Conservation (phyloP, 2,329 filamentous ascomycete genomes). For the Trichoderma oligosporum region DNA sequence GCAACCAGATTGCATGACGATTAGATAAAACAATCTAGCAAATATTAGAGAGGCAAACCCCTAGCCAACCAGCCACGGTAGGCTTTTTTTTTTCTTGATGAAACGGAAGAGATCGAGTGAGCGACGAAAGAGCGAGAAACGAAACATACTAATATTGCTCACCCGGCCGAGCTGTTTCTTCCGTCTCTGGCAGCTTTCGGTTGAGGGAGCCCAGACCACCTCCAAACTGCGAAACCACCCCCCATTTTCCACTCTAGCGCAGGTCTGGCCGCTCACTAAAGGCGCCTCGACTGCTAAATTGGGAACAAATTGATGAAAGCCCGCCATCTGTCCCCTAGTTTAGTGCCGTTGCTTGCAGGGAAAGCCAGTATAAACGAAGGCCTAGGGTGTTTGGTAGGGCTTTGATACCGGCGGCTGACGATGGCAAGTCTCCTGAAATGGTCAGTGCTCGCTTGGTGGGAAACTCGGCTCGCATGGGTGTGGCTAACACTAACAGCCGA, state of each 20-base stretch:
- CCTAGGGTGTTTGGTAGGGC: not conserved
- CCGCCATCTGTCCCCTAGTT: conserved; percentile 11
- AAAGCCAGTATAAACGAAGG: not conserved
- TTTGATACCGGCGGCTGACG: conserved; percentile 6
- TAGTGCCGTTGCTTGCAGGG: conserved; percentile 7
- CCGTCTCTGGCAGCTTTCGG: conserved; percentile 14
- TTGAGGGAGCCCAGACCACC: conserved; percentile 15
- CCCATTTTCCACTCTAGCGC: conserved; percentile 5
- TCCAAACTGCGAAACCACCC: conserved; percentile 9
- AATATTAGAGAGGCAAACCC: conserved; percentile 1
- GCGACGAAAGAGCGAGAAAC: conserved; percentile 5
- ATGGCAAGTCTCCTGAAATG: conserved; percentile 14
- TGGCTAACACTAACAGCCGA: conserved; percentile 4
- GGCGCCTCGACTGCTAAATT: conserved; percentile 21
- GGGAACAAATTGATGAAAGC: conserved; percentile 17
- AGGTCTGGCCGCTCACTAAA: conserved; percentile 19
- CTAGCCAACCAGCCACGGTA: conserved; percentile 13
- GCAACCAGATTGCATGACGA: not conserved
- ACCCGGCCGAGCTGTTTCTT: conserved; percentile 10
- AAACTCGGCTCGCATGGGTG: conserved; percentile 7
- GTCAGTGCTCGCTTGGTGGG: conserved; percentile 11
- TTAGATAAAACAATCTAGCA: not conserved
- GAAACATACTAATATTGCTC: conserved; percentile 14
- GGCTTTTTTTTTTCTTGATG: conserved; percentile 7
- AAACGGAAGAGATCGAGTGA: conserved; percentile 10